Evolutionary conservation across 129 eudicot species (phyloP), one percentile per base, ranked within the genome.

Genomic region (Arctium minus): DNA sequence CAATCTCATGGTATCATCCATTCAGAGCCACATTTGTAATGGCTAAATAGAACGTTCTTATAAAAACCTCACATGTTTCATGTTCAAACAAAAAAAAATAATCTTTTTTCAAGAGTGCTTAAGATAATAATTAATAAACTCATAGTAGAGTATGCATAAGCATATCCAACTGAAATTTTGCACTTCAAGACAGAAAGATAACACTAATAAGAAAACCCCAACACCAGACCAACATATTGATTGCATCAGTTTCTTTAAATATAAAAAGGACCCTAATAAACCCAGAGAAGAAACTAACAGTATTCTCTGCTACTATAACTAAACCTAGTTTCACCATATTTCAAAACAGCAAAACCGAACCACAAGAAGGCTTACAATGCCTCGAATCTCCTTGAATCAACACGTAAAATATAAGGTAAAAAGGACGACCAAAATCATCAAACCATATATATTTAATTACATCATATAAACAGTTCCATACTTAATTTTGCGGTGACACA

Each of bases 341-440:
- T 42, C 6, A 2, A 72, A 83, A 30, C 56, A 70, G 22, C n/a
- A 82, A 35, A 48, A 27, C 70, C 31, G 15, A 83, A 62, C 79
- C 74, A 78, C 53, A 31, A 27, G 17, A 44, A 73, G 32, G 8
- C n/a, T 39, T 9, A 15, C 79, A 73, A 79, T 35, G 53, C 79
- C 48, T 48, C 80, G 62, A 83, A 79, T 79, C 79, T 73, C 35
- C 60, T 39, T 17, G 11, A 22, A 64, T 33, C 68, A 78, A 31
- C 68, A 62, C 65, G 64, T 35, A 69, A 37, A n/a, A 60, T 60
- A 15, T 46, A 46, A 46, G 60, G 8, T 2, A 53, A 18, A 36
- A 35, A 71, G 27, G 4, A 17, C 2, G 30, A n/a, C 31, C 69
- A 62, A 62, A 62, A 18, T 27, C 13, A 67, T 67, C 35, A 75